phyloP scores from a whole-genome alignment of 106 monocot species.

The Dioscorea dumetorum region DNA sequence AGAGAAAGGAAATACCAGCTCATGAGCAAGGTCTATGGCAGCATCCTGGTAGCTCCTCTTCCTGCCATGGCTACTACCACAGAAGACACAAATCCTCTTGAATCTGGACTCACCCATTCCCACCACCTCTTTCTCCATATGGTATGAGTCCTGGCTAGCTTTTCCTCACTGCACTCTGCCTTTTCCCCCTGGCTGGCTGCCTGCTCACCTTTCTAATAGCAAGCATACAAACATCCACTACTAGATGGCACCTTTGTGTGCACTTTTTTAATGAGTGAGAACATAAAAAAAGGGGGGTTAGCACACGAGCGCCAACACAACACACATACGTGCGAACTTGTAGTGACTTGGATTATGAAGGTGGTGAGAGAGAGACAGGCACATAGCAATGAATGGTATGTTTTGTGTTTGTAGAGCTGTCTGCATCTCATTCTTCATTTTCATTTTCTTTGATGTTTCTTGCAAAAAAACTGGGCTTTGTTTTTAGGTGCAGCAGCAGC shows the following conservation, averaged over 20 bases:
- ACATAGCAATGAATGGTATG: no score
- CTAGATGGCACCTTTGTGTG: background rate
- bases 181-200: background rate
- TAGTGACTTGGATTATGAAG: no score
- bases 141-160: background rate
- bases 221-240: background rate
- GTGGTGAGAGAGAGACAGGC: no score
- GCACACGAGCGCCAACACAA: background rate
- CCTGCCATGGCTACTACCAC: constrained; percentile 81
- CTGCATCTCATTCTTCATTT: no score
- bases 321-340: background rate
- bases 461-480: no score
- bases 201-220: background rate
- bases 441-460: no score
- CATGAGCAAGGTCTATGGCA: constrained; percentile 63
- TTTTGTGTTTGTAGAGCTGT: no score
- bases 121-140: background rate
- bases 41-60: constrained; percentile 84
- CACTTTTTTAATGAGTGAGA: background rate
- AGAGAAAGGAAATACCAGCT: constrained; percentile 35
- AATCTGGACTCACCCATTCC: constrained; percentile 35
- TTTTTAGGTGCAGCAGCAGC: no score
- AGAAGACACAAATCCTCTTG: constrained; percentile 81
- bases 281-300: background rate
- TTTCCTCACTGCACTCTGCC: constrained; percentile 21